Base-by-base conservation (phyloP, 495 filamentous ascomycete genomes). In the Trypethelium eluteriae region DNA sequence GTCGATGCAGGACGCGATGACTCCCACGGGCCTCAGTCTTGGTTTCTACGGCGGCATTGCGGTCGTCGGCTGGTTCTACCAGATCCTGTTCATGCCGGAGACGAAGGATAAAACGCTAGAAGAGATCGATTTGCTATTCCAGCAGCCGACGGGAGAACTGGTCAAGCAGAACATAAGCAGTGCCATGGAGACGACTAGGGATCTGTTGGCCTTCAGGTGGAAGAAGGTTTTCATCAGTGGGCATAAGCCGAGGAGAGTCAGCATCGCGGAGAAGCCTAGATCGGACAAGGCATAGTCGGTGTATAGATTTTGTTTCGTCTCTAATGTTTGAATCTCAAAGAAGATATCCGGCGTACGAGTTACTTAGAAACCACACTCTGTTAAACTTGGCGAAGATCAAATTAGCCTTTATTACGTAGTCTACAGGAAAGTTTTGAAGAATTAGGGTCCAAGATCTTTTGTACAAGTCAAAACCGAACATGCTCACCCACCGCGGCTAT, bases 41-140 rank as follows among this genome's bases (percentile, higher is more conserved):
- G 84, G 84, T 16, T 86, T 86, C 75, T 86, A 85, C 70, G 83
- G 84, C 67, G 84, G 84, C 25, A 84, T 86, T 68, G 83, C 84
- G 2, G 77, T 81, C 1, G 11, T 86, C 0, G 83, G 82, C 7
- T 84, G 82, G 81, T 72, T 83, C 65, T 85, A 85, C 69, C 83
- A 85, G 75, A 76, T 85, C 25, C 67, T 85, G 35, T 86, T 86
- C 73, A 86, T 85, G 83, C 83, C 83, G 0, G 84, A 86, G 76
- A 86, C 84, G 2, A 85, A 85, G 76, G 84, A 86, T 68, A 82
- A 82, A 75, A 81, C 82, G n/a, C 74, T 86, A 0, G 84, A 86
- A 74, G 83, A 86, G 72, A 85, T 86, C 62, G 83, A 86, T 70
- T 77, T 82, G 67, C 72, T 86, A 25, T 85, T 86, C 74, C 78